These are phyloP conservation scores for Straminergon stramineum DNA, from an alignment of 225 moss, liverwort and hornwort genomes.

Conservation along the genomic window DNA sequence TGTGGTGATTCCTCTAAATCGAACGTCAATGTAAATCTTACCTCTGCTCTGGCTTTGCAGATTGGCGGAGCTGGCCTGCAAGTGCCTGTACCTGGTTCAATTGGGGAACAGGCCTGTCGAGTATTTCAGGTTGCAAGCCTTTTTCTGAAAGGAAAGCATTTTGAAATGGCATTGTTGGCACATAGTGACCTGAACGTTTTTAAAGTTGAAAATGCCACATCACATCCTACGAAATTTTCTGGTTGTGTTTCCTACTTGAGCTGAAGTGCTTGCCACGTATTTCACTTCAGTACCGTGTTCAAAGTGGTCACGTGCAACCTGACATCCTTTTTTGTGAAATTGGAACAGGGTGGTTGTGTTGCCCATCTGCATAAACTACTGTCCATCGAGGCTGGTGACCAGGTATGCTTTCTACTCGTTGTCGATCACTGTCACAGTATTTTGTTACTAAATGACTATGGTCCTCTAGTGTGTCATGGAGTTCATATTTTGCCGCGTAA, in stretches of 20 bases:
- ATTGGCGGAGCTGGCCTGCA: constrained; percentile 45
- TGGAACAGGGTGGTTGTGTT: constrained; percentile 73
- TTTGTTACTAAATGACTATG: neutral
- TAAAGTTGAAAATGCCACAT: neutral
- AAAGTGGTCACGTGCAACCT: neutral
- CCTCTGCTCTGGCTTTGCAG: constrained; percentile 18
- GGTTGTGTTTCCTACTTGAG: neutral
- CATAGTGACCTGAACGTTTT: neutral
- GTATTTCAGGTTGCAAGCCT: constrained; percentile 60
- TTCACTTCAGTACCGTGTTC: neutral
- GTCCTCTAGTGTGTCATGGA: neutral
- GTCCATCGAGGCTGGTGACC: constrained; percentile 76
- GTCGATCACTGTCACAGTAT: neutral
- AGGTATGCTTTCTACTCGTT: constrained; percentile 41
- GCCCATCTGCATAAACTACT: constrained; percentile 77
- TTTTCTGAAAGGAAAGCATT: neutral
- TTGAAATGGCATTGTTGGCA: neutral
- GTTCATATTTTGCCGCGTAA: neutral
- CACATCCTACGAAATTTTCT: neutral
- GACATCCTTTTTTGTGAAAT: neutral
- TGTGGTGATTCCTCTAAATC: neutral
- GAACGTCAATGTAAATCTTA: neutral
- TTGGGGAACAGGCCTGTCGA: constrained; percentile 46
- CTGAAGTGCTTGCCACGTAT: neutral
- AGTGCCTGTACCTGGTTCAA: constrained; percentile 8